These are phyloP conservation scores for Tephrocybe sp. DNA, from an alignment of 768 basidiomycete species.

Conservation along the genomic window DNA sequence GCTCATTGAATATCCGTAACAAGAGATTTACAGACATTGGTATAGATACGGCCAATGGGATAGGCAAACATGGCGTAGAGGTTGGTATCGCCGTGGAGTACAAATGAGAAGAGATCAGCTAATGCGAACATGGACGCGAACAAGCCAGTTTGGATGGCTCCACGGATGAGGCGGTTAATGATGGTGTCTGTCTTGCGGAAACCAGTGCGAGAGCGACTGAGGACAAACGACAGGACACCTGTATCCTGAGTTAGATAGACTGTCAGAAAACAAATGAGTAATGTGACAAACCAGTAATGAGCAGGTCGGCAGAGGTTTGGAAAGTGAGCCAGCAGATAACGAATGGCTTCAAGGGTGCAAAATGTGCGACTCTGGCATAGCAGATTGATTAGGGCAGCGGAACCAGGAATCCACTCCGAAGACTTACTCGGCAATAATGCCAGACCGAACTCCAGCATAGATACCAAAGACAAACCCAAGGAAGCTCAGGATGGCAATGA, in stretches of 20 bases:
- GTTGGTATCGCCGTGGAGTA: slow-evolving; percentile 32
- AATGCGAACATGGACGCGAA: slow-evolving; percentile 52
- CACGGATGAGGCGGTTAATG: slow-evolving; percentile 52
- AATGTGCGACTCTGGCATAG: slow-evolving; percentile 35
- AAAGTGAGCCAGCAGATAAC: slow-evolving; percentile 47
- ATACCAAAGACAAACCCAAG: slow-evolving; percentile 43
- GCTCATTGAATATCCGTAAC: neutral
- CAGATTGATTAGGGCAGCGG: no score
- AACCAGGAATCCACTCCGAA: no score
- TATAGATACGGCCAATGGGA: slow-evolving; percentile 35
- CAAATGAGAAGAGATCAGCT: slow-evolving; percentile 43
- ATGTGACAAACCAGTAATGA: slow-evolving; percentile 41
- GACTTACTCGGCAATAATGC: slow-evolving; percentile 39
- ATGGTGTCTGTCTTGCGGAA: slow-evolving; percentile 50
- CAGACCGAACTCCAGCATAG: slow-evolving; percentile 40
- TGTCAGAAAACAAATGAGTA: neutral
- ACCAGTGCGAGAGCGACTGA: slow-evolving; percentile 45
- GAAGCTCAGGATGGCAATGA: slow-evolving; percentile 36
- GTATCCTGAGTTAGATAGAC: no score
- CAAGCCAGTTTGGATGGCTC: slow-evolving; percentile 52
- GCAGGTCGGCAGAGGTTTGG: slow-evolving; percentile 41
- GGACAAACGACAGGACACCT: slow-evolving; percentile 28
- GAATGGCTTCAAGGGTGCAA: slow-evolving; percentile 36
- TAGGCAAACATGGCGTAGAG: slow-evolving; percentile 25
- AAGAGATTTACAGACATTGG: slow-evolving; percentile 30